phyloP scores from a whole-genome alignment of 2,329 filamentous ascomycete species.

The Ceratocystiopsis brevicomis region DNA sequence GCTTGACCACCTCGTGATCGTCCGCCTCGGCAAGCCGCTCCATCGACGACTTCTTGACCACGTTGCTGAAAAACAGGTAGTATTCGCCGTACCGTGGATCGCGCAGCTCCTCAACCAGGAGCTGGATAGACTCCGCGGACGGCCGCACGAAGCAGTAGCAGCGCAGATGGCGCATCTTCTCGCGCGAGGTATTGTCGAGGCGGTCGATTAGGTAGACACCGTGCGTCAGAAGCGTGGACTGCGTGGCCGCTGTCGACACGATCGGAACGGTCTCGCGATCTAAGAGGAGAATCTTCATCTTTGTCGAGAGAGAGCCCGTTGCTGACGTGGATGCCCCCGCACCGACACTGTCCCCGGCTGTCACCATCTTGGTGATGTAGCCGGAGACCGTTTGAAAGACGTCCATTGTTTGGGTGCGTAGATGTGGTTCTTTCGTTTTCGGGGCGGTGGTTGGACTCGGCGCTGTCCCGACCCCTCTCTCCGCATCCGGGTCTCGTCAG shows the following conservation, averaged over 20 bases:
- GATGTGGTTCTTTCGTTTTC: too few relatives aligned
- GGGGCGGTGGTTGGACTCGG: too few relatives aligned
- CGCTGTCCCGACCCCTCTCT: too few relatives aligned
- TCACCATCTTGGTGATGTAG: constrained; percentile 94
- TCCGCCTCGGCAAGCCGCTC: constrained; percentile 91
- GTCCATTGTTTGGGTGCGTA: constrained; percentile 44
- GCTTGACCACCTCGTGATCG: constrained; percentile 88
- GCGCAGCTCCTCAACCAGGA: constrained; percentile 82
- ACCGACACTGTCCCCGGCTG: constrained; percentile 51
- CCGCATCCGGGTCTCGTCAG: too few relatives aligned
- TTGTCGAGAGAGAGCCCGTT: constrained; percentile 42
- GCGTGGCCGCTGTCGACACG: constrained; percentile 85
- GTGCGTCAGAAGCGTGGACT: constrained; percentile 84
- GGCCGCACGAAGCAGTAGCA: constrained; percentile 88
- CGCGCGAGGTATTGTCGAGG: constrained; percentile 69
- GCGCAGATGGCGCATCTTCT: constrained; percentile 94
- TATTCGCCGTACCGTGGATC: constrained; percentile 98
- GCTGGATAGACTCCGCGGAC: constrained; percentile 79
- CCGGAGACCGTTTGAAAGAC: constrained; percentile 80
- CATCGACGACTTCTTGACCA: constrained; percentile 87
- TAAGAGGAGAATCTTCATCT: constrained; percentile 95
- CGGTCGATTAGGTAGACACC: constrained; percentile 97
- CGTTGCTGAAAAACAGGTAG: constrained; percentile 91
- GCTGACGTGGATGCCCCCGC: constrained; percentile 45
- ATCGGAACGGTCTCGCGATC: constrained; percentile 90